Conservation (phyloP, 2,329 filamentous ascomycete genomes). For the Nectriaceae sp. region DNA sequence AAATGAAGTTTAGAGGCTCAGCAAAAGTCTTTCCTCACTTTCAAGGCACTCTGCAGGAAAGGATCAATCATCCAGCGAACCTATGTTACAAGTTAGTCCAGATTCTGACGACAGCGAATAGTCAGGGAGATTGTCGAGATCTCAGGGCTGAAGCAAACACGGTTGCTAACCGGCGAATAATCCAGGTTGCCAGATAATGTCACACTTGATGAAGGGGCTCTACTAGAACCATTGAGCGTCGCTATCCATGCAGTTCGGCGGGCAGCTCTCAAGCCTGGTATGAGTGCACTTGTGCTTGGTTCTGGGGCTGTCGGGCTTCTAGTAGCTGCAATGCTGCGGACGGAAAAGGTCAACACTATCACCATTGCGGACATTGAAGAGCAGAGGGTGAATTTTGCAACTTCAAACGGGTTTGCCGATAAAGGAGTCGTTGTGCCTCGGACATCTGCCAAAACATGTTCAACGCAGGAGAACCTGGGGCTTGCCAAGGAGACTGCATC, state of each 20-base stretch:
- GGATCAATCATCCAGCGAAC: conserved; percentile 74
- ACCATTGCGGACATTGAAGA: conserved; percentile 28
- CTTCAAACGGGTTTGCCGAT: conserved; percentile 32
- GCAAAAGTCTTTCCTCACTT: conserved; percentile 67
- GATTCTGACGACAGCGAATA: neutral
- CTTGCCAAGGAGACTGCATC: conserved; percentile 21
- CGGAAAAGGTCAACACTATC: conserved; percentile 24
- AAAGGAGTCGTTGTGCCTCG: conserved; percentile 19
- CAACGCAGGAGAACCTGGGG: conserved; percentile 22
- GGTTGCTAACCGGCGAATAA: too few species aligned
- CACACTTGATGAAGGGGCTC: conserved; percentile 45
- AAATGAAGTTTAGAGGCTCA: conserved; percentile 72
- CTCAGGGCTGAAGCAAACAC: too few species aligned
- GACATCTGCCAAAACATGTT: conserved; percentile 7
- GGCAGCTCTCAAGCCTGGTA: conserved; percentile 13
- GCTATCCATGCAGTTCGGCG: conserved; percentile 48
- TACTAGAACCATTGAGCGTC: conserved; percentile 54
- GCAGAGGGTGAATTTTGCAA: conserved; percentile 39
- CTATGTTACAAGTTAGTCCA: conserved; percentile 77
- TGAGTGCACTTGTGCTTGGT: conserved; percentile 35
- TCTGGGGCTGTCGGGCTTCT: conserved; percentile 41
- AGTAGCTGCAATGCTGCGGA: conserved; percentile 41
- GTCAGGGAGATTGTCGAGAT: neutral
- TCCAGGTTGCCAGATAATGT: conserved; percentile 62
- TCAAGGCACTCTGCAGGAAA: conserved; percentile 75